Base-by-base conservation (phyloP, 2,329 filamentous ascomycete species). In the Colletotrichum spaethianum region DNA sequence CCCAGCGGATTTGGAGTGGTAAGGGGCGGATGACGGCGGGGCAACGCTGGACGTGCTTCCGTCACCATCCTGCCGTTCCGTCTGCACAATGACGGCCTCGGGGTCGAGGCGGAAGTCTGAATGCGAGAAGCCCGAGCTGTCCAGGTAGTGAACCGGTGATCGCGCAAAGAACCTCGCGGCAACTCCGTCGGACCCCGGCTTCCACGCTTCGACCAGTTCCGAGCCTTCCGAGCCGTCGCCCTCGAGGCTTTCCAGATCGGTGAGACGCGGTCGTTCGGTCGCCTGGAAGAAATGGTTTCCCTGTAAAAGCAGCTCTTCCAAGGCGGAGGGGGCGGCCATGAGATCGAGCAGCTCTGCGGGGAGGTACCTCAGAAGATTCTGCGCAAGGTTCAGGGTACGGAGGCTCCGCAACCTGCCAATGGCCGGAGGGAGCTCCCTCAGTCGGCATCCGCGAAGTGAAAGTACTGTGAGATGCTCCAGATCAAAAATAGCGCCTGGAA, bases 291-390 rank as follows among this genome's bases (percentile, higher is more conserved):
- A 91, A 0, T 89, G 89, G 76, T 94, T 94, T 0, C 92, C 91
- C 67, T 90, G 86, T 3, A 92, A 75, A 33, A 83, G 83, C n/a
- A 93, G 80, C 5, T 84, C 84, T 16, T 80, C 78, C n/a, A 93
- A 82, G 26, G 83, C 85, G 56, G 83, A 79, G 0, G 80, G 77
- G 12, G 80, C 77, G 40, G 82, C 80, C 26, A 93, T 79, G 2
- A 93, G 83, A 31, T 87, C 80, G 1, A 93, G 82, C 0, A 94
- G 81, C 77, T 93, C 91, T 66, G 84, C 87, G 0, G 93, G 93
- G 1, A 94, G 83, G 72, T 83, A 87, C 8, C 84, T 84, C 14
- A 94, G 82, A 6, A 82, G 80, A 73, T 94, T 94, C 64, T 92
- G 88, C 0, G 91, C 89, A 11, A 94, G 76, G 75, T 93, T 94